Evolutionary conservation across 2,329 filamentous ascomycete genomes (phyloP).

Genomic region (Alternaria brassicae): DNA sequence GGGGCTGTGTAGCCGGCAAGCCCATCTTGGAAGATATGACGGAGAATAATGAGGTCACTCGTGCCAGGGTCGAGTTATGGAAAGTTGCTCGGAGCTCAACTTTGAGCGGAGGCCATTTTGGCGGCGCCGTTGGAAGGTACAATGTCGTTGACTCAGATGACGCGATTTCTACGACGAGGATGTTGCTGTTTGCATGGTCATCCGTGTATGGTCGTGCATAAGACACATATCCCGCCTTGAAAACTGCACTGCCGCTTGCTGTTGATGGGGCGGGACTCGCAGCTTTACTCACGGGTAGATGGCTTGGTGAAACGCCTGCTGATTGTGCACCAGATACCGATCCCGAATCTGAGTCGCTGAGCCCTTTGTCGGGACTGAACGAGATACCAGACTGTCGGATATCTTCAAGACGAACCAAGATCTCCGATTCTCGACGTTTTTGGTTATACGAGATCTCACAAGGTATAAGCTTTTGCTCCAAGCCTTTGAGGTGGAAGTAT

Average conservation of each 20-base stretch:
- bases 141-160: slow-evolving; percentile 52
- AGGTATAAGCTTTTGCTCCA: slow-evolving; percentile 86
- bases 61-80: slow-evolving; percentile 71
- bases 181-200: slow-evolving; percentile 67
- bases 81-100: slow-evolving; percentile 70
- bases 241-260: slow-evolving; percentile 17
- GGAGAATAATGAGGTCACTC: slow-evolving; percentile 76
- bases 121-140: slow-evolving; percentile 26
- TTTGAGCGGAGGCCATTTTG: slow-evolving; percentile 33
- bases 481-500: slow-evolving; percentile 90
- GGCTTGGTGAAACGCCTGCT: slow-evolving; percentile 34
- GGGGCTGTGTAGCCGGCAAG: slow-evolving; percentile 64
- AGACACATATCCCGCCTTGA: slow-evolving; percentile 65
- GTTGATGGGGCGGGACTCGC: slow-evolving; percentile 31
- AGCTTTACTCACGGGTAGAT: slow-evolving; percentile 31
- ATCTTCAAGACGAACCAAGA: slow-evolving; percentile 80
- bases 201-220: slow-evolving; percentile 91
- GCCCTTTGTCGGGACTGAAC: slow-evolving; percentile 61
- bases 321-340: slow-evolving; percentile 27
- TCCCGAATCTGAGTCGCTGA: slow-evolving; percentile 26
- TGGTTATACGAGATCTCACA: slow-evolving; percentile 80
- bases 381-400: slow-evolving; percentile 86
- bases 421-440: slow-evolving; percentile 72
- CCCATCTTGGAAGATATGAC: slow-evolving; percentile 83
- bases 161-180: slow-evolving; percentile 76